Percentiles rank a stretch among this genome's conserved stretches.
phyloP scores from a whole-genome alignment of 1,284 basidiomycete genomes.

The Phlebopus sp. region DNA sequence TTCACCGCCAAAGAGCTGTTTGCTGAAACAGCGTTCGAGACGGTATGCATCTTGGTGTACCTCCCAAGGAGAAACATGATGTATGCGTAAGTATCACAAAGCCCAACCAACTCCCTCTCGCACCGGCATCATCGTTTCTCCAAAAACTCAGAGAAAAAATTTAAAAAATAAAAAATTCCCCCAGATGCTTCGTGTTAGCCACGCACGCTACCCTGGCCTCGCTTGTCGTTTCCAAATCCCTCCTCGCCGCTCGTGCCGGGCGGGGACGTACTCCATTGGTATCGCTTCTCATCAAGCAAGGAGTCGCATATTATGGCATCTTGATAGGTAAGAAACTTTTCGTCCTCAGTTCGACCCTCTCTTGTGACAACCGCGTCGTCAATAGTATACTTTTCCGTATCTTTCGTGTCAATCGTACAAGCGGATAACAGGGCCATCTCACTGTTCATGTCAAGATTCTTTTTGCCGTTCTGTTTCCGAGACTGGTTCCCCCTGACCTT shows the following conservation, averaged over 20 bases:
- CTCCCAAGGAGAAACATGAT: neutral
- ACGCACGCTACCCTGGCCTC: neutral
- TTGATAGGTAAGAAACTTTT: neutral
- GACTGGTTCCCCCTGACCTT: too few relatives aligned
- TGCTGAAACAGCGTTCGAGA: neutral
- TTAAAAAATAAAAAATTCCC: neutral
- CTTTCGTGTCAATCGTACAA: neutral
- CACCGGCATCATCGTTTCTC: too few relatives aligned
- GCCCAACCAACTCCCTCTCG: too few relatives aligned
- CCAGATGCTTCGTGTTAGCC: neutral
- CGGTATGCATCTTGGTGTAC: neutral
- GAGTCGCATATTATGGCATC: neutral
- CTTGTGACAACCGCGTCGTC: too few relatives aligned
- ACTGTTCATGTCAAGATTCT: neutral
- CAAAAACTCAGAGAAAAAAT: too few relatives aligned
- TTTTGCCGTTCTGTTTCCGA: neutral
- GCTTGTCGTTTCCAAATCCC: neutral
- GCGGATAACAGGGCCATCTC: neutral
- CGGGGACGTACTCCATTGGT: neutral
- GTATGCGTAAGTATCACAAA: neutral
- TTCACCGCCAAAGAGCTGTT: neutral
- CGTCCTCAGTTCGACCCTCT: too few relatives aligned
- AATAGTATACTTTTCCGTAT: neutral
- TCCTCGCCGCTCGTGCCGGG: neutral
- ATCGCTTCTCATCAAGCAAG: neutral